Conservation (phyloP, 106 monocot species). For the Ottelia alismoides region DNA sequence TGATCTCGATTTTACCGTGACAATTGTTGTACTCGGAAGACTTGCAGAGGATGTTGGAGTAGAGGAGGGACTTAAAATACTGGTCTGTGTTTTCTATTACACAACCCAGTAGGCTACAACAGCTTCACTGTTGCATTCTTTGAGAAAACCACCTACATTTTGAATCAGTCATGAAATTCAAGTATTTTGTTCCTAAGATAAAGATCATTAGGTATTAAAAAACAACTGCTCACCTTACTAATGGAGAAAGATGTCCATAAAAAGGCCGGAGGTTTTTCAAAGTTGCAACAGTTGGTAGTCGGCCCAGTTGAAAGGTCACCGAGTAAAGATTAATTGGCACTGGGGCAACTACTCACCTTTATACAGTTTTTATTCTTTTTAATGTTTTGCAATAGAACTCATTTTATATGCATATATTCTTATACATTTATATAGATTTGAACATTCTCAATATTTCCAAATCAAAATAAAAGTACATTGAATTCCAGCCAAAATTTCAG, state of each 20-base stretch:
- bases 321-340: no score
- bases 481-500: no score
- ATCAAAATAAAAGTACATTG: not conserved
- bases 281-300: no score
- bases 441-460: no score
- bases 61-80: slow-evolving; percentile 73
- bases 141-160: slow-evolving; percentile 56
- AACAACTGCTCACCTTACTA: not conserved
- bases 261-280: no score
- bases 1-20: slow-evolving; percentile 55
- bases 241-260: not conserved
- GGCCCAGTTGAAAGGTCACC: no score
- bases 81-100: slow-evolving; percentile 53
- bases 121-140: slow-evolving; percentile 74
- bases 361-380: no score
- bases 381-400: no score
- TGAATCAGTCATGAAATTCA: not conserved
- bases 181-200: not conserved
- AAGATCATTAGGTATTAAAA: no score
- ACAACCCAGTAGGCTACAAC: slow-evolving; percentile 65
- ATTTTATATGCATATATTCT: no score
- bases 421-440: no score
- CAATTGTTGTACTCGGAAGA: slow-evolving; percentile 72
- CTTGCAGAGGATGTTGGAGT: slow-evolving; percentile 56
- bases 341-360: no score